A percentile compares a stretch with the other conserved stretches of the same genome.
Evolutionary conservation across 2,329 filamentous ascomycete species (phyloP).

Genomic region (Ilyonectria destructans): DNA sequence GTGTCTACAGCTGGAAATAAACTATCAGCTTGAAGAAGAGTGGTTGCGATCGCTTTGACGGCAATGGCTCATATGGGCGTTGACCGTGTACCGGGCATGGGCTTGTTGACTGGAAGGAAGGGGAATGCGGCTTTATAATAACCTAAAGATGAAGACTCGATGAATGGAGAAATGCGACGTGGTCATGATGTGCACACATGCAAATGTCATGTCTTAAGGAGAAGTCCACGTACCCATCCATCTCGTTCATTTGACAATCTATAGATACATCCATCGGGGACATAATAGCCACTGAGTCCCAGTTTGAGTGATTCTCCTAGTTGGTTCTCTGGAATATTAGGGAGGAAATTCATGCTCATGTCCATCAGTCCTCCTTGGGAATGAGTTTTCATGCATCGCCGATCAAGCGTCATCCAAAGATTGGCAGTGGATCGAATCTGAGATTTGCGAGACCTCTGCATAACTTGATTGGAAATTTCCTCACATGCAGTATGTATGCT

Average conservation of each 20-base stretch:
- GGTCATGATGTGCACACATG: no score
- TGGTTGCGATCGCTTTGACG: no score
- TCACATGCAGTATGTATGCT: conserved; percentile 18
- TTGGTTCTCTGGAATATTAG: background rate
- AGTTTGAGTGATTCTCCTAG: background rate
- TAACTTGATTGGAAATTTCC: conserved; percentile 11
- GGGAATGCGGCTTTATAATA: no score
- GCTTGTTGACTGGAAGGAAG: no score
- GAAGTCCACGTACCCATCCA: conserved; percentile 6
- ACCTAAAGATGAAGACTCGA: no score
- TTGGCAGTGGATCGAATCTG: conserved; percentile 2
- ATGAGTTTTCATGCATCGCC: conserved; percentile 9
- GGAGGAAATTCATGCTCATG: background rate
- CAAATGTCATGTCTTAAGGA: no score
- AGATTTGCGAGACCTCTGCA: background rate
- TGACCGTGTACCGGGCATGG: no score
- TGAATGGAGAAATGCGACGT: no score
- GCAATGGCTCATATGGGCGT: no score
- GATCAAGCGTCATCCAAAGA: conserved; percentile 28
- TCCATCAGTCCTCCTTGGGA: background rate
- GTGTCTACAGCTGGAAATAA: no score
- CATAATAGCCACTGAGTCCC: background rate
- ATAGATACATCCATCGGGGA: background rate
- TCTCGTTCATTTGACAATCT: background rate
- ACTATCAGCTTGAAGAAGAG: no score